phyloP scores from a whole-genome alignment of 2,329 filamentous ascomycete genomes.

The Corniculantispora saksenae region DNA sequence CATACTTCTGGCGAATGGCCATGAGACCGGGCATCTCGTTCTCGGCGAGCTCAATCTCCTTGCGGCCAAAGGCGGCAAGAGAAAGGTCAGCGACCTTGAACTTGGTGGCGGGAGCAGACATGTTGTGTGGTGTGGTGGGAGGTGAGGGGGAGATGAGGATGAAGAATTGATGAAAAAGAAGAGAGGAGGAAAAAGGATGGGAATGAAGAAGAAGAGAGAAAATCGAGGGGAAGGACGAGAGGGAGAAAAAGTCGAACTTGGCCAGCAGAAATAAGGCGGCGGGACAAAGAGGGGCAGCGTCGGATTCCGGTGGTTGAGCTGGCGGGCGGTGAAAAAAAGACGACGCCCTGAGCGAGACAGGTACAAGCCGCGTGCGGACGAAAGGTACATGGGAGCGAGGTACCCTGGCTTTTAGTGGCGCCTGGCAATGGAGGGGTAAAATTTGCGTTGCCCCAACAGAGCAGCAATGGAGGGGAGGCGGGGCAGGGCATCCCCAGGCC shows the following conservation, averaged over 20 bases:
- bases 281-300: conserved; percentile 17
- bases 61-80: conserved; percentile 96
- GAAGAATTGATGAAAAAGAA: conserved; percentile 28
- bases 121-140: conserved; percentile 37
- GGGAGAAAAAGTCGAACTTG: conserved; percentile 25
- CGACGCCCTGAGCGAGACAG: not conserved
- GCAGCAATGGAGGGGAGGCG: conserved; percentile 3
- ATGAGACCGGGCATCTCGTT: conserved; percentile 98
- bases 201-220: conserved; percentile 28
- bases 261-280: conserved; percentile 11
- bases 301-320: conserved; percentile 12
- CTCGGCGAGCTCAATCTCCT: conserved; percentile 98
- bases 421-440: conserved; percentile 11
- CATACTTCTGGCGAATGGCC: conserved; percentile 90
- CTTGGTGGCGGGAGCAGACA: conserved; percentile 82
- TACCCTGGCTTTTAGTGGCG: conserved; percentile 1
- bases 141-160: conserved; percentile 24
- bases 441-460: conserved; percentile 12
- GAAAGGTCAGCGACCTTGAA: conserved; percentile 99
- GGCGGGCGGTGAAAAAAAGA: conserved; percentile 12
- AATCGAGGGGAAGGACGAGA: conserved; percentile 26
- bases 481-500: not conserved
- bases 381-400: not conserved
- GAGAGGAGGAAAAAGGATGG: conserved; percentile 25
- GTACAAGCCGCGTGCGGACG: not conserved